Evolutionary conservation across 805 yeast species (phyloP).

Genomic region (Pichia heedii): DNA sequence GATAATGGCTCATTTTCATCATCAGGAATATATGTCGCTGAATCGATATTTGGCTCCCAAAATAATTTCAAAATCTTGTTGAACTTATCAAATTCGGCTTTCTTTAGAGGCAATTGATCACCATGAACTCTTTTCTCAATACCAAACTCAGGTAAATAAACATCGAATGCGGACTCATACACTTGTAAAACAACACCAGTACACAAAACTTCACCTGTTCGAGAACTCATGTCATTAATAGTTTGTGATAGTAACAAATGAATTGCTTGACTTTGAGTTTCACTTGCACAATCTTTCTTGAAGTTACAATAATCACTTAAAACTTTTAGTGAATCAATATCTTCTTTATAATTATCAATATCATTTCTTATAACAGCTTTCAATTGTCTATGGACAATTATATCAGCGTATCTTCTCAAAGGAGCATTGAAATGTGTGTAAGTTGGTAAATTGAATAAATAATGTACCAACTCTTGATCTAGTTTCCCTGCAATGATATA

Average conservation of each 20-base stretch:
- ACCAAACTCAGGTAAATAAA: slow-evolving; percentile 85
- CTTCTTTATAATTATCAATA: slow-evolving; percentile 37
- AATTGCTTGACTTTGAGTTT: slow-evolving; percentile 91
- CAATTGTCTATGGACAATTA: slow-evolving; percentile 86
- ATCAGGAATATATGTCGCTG: slow-evolving; percentile 86
- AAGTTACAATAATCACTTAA: slow-evolving; percentile 90
- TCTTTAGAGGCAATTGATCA: slow-evolving; percentile 84
- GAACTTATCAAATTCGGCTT: slow-evolving; percentile 81
- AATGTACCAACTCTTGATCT: slow-evolving; percentile 75
- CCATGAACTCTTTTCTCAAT: slow-evolving; percentile 95
- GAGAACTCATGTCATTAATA: slow-evolving; percentile 60
- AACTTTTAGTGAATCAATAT: slow-evolving; percentile 63
- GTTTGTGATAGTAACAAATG: slow-evolving; percentile 80
- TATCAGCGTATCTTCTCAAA: slow-evolving; percentile 82
- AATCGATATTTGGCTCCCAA: slow-evolving; percentile 90
- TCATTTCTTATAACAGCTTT: slow-evolving; percentile 47
- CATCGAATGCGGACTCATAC: slow-evolving; percentile 93
- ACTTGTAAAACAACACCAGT: slow-evolving; percentile 87
- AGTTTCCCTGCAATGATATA: slow-evolving; percentile 84
- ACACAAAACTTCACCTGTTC: slow-evolving; percentile 73
- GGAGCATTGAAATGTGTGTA: slow-evolving; percentile 95
- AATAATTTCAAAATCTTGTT: slow-evolving; percentile 65
- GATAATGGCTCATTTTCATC: slow-evolving; percentile 76
- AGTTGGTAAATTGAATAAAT: slow-evolving; percentile 70
- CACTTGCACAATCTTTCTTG: slow-evolving; percentile 87